These are phyloP conservation scores for Macrolepiota albuminosa DNA, from an alignment of 768 basidiomycete species.

Conservation along the genomic window DNA sequence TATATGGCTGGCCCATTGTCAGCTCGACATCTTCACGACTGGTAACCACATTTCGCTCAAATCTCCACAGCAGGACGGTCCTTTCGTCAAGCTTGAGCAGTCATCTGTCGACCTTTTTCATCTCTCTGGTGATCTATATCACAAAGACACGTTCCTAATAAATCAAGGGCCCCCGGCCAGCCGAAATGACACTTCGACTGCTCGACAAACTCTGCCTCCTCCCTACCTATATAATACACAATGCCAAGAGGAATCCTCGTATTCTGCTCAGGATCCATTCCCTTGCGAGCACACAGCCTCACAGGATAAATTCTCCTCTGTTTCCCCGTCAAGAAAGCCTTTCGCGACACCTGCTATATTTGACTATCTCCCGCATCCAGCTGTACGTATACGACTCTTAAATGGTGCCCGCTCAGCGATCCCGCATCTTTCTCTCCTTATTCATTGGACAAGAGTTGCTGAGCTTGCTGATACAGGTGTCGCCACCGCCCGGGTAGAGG, in stretches of 20 bases:
- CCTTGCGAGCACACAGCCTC: neutral
- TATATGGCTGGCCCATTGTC: constrained; percentile 58
- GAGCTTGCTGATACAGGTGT: constrained; percentile 9
- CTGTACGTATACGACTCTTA: constrained; percentile 23
- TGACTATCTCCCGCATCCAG: constrained; percentile 27
- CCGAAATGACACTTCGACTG: constrained; percentile 1
- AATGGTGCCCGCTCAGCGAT: constrained; percentile 20
- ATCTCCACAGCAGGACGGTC: constrained; percentile 1
- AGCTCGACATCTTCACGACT: constrained; percentile 20
- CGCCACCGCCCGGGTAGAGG: neutral
- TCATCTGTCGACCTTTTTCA: constrained; percentile 16
- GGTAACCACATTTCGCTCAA: constrained; percentile 1
- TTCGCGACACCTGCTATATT: constrained; percentile 28
- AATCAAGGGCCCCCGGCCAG: constrained; percentile 3
- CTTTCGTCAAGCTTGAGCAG: constrained; percentile 29
- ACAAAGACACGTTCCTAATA: constrained; percentile 11
- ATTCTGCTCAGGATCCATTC: neutral
- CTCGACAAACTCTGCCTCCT: constrained; percentile 11
- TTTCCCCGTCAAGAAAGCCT: constrained; percentile 17
- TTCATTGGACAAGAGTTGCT: constrained; percentile 13
- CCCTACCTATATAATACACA: constrained; percentile 11
- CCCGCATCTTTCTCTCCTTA: constrained; percentile 21
- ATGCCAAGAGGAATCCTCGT: neutral
- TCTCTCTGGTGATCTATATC: constrained; percentile 15
- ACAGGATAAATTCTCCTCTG: constrained; percentile 8